Evolutionary conservation across 2,329 filamentous ascomycete species (phyloP).

Genomic region (Xylaria sp.): DNA sequence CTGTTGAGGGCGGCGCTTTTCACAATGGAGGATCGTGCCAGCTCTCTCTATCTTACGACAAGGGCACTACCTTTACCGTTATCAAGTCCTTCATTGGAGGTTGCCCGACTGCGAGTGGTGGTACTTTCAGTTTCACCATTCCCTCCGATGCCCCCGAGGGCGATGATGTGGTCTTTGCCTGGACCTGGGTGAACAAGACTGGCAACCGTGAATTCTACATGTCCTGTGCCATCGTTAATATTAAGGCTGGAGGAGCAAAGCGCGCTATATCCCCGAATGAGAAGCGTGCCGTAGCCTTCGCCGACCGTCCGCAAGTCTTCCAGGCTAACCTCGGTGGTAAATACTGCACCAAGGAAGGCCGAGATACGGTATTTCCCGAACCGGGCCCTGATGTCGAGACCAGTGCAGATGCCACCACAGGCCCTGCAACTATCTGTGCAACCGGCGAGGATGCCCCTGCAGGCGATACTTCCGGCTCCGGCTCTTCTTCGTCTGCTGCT

Average conservation of each 20-base stretch:
- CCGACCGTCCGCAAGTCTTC: slow-evolving; percentile 73
- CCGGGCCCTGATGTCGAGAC: slow-evolving; percentile 68
- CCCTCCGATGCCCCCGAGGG: slow-evolving; percentile 69
- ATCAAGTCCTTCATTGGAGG: slow-evolving; percentile 51
- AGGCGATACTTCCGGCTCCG: slow-evolving; percentile 47
- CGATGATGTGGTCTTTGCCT: slow-evolving; percentile 74
- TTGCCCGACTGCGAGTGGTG: slow-evolving; percentile 56
- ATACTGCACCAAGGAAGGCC: slow-evolving; percentile 69
- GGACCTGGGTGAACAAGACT: slow-evolving; percentile 81
- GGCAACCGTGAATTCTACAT: slow-evolving; percentile 90
- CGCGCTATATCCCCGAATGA: slow-evolving; percentile 37
- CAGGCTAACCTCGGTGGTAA: slow-evolving; percentile 73
- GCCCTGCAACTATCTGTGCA: slow-evolving; percentile 51
- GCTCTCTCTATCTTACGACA: slow-evolving; percentile 78
- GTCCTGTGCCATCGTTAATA: slow-evolving; percentile 80
- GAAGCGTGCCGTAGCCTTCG: slow-evolving; percentile 59
- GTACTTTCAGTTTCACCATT: slow-evolving; percentile 72
- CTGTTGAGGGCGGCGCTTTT: slow-evolving; percentile 69
- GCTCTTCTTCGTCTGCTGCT: slow-evolving; percentile 42
- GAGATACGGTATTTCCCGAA: slow-evolving; percentile 75
- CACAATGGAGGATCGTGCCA: slow-evolving; percentile 83
- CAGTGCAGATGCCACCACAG: slow-evolving; percentile 50
- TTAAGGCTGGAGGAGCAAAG: slow-evolving; percentile 56
- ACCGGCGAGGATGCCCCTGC: slow-evolving; percentile 41
- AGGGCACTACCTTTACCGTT: slow-evolving; percentile 76